These are phyloP conservation scores for Penstemon newberryi DNA, from an alignment of 257 asterid genomes.

Conservation along the genomic window DNA sequence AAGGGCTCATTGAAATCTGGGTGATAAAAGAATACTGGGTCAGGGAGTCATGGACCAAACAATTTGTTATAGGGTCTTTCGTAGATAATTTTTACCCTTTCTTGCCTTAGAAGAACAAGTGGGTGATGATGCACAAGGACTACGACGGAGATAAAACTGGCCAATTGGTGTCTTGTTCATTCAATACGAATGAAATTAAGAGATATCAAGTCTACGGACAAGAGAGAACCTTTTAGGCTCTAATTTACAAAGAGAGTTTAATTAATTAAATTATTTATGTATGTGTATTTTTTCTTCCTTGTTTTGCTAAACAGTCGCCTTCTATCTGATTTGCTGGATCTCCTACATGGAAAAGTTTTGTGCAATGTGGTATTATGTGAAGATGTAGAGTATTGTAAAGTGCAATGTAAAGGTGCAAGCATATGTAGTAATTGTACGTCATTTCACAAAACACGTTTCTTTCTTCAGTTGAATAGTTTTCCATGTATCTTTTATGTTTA, in stretches of 20 bases:
- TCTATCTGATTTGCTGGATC: too few species aligned
- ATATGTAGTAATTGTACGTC: too few species aligned
- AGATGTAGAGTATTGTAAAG: too few species aligned
- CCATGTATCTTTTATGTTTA: too few species aligned
- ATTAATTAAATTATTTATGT: neutral
- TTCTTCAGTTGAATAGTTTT: too few species aligned
- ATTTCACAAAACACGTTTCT: too few species aligned
- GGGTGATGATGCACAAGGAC: neutral
- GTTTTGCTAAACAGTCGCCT: too few species aligned
- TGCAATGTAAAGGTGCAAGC: too few species aligned
- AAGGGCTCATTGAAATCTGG: neutral
- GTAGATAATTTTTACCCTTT: neutral
- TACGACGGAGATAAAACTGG: neutral
- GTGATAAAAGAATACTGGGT: slow-evolving; percentile 13
- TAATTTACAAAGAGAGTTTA: slow-evolving; percentile 11
- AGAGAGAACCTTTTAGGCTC: neutral
- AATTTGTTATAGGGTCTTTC: neutral
- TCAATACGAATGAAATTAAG: neutral
- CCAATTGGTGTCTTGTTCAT: neutral
- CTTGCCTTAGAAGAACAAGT: neutral
- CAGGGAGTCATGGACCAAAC: slow-evolving; percentile 9
- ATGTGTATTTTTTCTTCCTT: too few species aligned
- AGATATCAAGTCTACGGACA: neutral
- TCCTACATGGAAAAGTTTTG: too few species aligned
- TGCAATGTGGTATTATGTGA: too few species aligned